A percentile compares a stretch with the other conserved stretches of the same genome.
phyloP scores from a whole-genome alignment of 805 yeast species.

The Teunomyces tritomae region DNA sequence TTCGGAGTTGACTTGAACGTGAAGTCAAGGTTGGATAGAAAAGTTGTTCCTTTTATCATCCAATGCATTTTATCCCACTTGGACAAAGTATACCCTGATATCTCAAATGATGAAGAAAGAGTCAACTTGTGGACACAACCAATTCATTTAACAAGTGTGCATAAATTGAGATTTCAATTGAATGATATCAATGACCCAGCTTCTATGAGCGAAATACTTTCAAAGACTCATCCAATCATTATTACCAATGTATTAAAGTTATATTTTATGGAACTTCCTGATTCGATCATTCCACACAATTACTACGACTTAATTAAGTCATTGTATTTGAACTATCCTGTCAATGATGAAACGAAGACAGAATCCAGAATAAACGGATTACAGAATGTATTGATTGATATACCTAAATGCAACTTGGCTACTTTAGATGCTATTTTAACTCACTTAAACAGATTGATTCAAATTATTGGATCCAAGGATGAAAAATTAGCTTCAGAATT shows the following conservation, averaged over 20 bases:
- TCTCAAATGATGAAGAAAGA: slow-evolving; percentile 67
- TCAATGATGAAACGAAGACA: slow-evolving; percentile 42
- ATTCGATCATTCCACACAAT: slow-evolving; percentile 63
- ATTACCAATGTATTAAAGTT: slow-evolving; percentile 69
- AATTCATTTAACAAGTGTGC: slow-evolving; percentile 59
- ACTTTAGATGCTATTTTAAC: slow-evolving; percentile 78
- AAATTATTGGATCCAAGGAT: slow-evolving; percentile 42
- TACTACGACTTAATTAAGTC: slow-evolving; percentile 67
- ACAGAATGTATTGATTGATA: slow-evolving; percentile 61
- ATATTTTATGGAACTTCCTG: slow-evolving; percentile 77
- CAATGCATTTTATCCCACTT: slow-evolving; percentile 62
- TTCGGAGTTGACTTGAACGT: slow-evolving; percentile 79
- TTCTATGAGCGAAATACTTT: slow-evolving; percentile 33
- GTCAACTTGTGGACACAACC: slow-evolving; percentile 67
- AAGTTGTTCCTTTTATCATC: slow-evolving; percentile 67
- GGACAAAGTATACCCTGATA: slow-evolving; percentile 68
- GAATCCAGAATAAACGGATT: slow-evolving; percentile 57
- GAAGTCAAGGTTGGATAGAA: slow-evolving; percentile 67
- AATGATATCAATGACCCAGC: slow-evolving; percentile 34
- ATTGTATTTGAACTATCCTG: slow-evolving; percentile 49
- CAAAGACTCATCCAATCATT: slow-evolving; percentile 48
- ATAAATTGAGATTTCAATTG: slow-evolving; percentile 55
- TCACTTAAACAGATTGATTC: slow-evolving; percentile 65
- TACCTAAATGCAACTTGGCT: slow-evolving; percentile 71
- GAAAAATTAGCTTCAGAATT: slow-evolving; percentile 31